Conservation (phyloP, 1,139 yeast genomes). For the Yamadazyma pseudoaaseri region DNA sequence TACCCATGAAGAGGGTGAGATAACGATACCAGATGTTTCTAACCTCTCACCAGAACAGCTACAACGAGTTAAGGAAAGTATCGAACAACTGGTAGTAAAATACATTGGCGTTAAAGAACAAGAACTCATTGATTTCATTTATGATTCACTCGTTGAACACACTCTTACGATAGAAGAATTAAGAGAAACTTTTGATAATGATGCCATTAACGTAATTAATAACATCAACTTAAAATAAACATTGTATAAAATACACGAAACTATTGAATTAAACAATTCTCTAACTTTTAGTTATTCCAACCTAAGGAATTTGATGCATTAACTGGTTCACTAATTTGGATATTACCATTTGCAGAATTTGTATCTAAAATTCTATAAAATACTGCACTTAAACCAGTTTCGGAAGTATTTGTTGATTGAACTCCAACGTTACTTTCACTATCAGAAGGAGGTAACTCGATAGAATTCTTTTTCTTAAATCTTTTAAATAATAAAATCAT, state of each 20-base stretch:
- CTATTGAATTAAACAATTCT: slow-evolving; percentile 2
- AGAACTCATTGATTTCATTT: slow-evolving; percentile 44
- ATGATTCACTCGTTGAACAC: slow-evolving; percentile 32
- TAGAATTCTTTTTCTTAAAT: slow-evolving; percentile 32
- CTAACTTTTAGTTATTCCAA: slow-evolving; percentile 28
- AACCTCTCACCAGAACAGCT: slow-evolving; percentile 2
- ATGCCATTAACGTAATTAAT: slow-evolving; percentile 45
- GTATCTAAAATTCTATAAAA: slow-evolving; percentile 29
- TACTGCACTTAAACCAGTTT: slow-evolving; percentile 29
- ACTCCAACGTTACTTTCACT: slow-evolving; percentile 38
- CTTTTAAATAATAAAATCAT: slow-evolving; percentile 46
- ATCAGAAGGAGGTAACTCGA: slow-evolving; percentile 45
- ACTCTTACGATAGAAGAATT: slow-evolving; percentile 39
- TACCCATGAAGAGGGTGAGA: slow-evolving; percentile 2
- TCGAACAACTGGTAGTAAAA: slow-evolving; percentile 46
- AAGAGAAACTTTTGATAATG: slow-evolving; percentile 55
- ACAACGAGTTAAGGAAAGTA: slow-evolving; percentile 27
- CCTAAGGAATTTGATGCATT: slow-evolving; percentile 48
- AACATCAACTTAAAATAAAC: slow-evolving; percentile 15
- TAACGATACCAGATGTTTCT: slow-evolving; percentile 3
- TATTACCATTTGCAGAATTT: slow-evolving; percentile 17
- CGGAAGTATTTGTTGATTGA: slow-evolving; percentile 13
- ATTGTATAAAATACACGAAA: slow-evolving; percentile 2
- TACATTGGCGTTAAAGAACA: slow-evolving; percentile 54
- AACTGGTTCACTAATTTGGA: slow-evolving; percentile 44